Evolutionary conservation across 1,139 yeast species (phyloP).

Genomic region (Blastobotrys malaysiensis): DNA sequence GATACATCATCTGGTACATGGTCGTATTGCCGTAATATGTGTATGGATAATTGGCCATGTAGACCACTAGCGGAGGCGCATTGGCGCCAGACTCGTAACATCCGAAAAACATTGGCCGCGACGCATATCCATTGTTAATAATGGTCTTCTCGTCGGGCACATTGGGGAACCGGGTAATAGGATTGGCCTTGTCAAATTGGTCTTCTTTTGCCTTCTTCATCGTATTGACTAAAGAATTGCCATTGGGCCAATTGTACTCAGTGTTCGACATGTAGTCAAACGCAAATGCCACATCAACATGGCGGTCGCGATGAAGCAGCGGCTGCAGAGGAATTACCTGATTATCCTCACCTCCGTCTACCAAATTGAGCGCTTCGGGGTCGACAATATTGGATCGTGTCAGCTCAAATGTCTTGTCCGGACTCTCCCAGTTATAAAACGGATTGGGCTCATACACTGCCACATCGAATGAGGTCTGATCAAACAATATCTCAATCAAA

Average conservation of each 20-base stretch:
- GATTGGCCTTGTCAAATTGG: constrained; percentile 22
- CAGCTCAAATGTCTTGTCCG: background rate
- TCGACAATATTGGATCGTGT: constrained; percentile 10
- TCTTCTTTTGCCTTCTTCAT: constrained; percentile 45
- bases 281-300: constrained; percentile 75
- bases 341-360: constrained; percentile 86
- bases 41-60: constrained; percentile 73
- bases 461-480: constrained; percentile 45
- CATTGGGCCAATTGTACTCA: constrained; percentile 51
- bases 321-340: constrained; percentile 81
- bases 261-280: constrained; percentile 86
- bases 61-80: constrained; percentile 69
- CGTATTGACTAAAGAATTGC: constrained; percentile 58
- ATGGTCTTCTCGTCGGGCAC: constrained; percentile 73
- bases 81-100: constrained; percentile 44
- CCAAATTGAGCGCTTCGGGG: constrained; percentile 50
- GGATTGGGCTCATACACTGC: constrained; percentile 72
- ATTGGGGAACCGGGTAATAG: constrained; percentile 61
- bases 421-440: constrained; percentile 36
- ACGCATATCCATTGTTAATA: constrained; percentile 39
- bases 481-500: constrained; percentile 6
- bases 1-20: constrained; percentile 63
- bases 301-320: constrained; percentile 61
- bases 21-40: constrained; percentile 63
- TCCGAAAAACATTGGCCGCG: constrained; percentile 70